phyloP scores from a whole-genome alignment of 192 early-diverging fungal genomes.

The Backusella liffmaniae region DNA sequence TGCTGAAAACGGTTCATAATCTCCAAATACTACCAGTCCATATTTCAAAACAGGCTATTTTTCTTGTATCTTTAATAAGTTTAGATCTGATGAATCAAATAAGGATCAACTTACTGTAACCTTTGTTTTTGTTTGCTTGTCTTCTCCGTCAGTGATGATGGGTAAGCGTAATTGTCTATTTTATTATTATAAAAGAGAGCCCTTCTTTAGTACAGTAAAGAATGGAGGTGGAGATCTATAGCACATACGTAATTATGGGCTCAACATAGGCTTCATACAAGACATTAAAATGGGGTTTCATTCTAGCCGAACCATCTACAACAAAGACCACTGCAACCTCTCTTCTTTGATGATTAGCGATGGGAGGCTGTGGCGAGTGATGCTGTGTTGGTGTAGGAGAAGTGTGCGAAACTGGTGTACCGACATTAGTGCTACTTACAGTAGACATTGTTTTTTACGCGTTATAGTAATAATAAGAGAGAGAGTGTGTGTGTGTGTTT shows the following conservation, averaged over 20 bases:
- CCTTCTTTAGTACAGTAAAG: background rate
- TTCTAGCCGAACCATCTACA: slow-evolving; percentile 51
- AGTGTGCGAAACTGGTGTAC: slow-evolving; percentile 25
- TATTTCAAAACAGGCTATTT: slow-evolving; percentile 52
- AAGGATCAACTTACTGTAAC: slow-evolving; percentile 43
- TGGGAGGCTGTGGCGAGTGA: slow-evolving; percentile 19
- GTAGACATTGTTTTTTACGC: background rate
- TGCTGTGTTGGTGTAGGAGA: slow-evolving; percentile 21
- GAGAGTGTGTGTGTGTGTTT: background rate
- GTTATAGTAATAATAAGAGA: background rate
- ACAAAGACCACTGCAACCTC: slow-evolving; percentile 58
- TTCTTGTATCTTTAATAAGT: background rate
- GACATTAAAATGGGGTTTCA: slow-evolving; percentile 43
- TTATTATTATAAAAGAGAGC: background rate
- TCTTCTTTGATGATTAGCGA: slow-evolving; percentile 37
- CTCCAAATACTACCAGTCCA: slow-evolving; percentile 53
- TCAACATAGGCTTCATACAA: slow-evolving; percentile 52
- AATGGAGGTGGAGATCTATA: background rate
- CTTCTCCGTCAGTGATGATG: slow-evolving; percentile 45
- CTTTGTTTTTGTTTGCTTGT: slow-evolving; percentile 46
- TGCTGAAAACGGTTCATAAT: slow-evolving; percentile 49
- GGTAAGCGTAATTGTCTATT: slow-evolving; percentile 53
- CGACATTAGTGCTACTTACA: slow-evolving; percentile 3
- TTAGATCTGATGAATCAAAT: background rate
- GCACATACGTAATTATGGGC: slow-evolving; percentile 48